Percentiles rank a stretch among this genome's conserved stretches.
phyloP scores from a whole-genome alignment of 2,329 filamentous ascomycete genomes.

The Monosporascus sp. region DNA sequence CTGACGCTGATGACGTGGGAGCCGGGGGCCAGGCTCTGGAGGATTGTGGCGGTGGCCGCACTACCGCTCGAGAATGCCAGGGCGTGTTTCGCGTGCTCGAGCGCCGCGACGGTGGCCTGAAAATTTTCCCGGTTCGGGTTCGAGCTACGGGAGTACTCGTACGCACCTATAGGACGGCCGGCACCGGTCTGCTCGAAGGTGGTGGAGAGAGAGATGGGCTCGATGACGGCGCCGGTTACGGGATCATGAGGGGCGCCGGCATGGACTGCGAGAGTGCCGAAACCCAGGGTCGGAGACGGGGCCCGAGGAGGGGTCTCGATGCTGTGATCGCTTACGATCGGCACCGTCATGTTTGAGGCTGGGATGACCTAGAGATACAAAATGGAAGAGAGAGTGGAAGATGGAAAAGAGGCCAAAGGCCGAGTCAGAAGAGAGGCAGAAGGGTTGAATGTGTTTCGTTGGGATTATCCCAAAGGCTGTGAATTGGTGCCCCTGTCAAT shows the following conservation, averaged over 20 bases:
- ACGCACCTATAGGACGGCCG: conserved; percentile 79
- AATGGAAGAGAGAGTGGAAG: not conserved
- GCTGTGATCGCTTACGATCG: conserved; percentile 28
- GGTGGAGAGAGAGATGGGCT: conserved; percentile 90
- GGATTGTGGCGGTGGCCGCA: conserved; percentile 86
- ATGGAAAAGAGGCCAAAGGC: not conserved
- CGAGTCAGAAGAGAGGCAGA: not conserved
- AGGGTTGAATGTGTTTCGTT: too few relatives aligned
- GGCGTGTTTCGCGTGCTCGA: conserved; percentile 89
- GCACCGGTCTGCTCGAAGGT: conserved; percentile 91
- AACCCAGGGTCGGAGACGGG: conserved; percentile 69
- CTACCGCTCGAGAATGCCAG: conserved; percentile 93
- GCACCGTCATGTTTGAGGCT: conserved; percentile 17
- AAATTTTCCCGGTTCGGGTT: conserved; percentile 97
- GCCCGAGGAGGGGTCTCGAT: conserved; percentile 71
- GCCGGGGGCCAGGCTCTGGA: conserved; percentile 85
- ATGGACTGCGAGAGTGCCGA: conserved; percentile 93
- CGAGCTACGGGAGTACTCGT: conserved; percentile 89
- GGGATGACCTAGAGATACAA: too few relatives aligned
- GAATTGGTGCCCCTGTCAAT: too few relatives aligned
- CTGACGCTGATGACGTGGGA: conserved; percentile 95
- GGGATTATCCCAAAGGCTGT: too few relatives aligned
- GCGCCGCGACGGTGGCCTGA: conserved; percentile 81
- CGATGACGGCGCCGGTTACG: conserved; percentile 89
- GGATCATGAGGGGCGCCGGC: conserved; percentile 89